Percentiles rank a stretch among this genome's conserved stretches.
phyloP scores from a whole-genome alignment of 768 basidiomycete genomes.

The Lactarius quietus region DNA sequence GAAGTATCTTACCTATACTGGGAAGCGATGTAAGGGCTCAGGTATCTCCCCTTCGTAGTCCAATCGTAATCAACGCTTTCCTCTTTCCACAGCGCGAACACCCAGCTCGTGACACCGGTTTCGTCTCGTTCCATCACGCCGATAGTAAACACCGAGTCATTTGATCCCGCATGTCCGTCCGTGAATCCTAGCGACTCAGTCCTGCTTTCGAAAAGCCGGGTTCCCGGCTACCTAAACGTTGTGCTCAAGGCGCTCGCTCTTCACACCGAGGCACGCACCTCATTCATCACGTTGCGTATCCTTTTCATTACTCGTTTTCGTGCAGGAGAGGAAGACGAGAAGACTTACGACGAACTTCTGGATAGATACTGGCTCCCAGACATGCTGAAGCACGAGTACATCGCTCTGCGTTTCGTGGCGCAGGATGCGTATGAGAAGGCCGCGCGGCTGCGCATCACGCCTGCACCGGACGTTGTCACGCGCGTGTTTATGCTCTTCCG shows the following conservation, averaged over 20 bases:
- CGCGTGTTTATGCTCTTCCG: conserved; percentile 50
- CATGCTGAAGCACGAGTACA: conserved; percentile 37
- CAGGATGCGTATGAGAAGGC: conserved; percentile 42
- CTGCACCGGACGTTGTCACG: conserved; percentile 42
- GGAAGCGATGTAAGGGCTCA: conserved; percentile 14
- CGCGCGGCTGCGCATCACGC: conserved; percentile 23
- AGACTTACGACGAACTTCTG: neutral
- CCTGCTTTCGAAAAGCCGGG: conserved; percentile 31
- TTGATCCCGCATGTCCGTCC: conserved; percentile 16
- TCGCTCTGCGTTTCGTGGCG: conserved; percentile 46
- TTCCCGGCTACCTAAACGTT: conserved; percentile 40
- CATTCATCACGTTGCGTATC: conserved; percentile 44
- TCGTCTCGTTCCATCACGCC: neutral
- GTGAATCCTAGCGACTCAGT: conserved; percentile 10
- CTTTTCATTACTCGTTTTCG: conserved; percentile 1
- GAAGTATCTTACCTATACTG: conserved; percentile 18
- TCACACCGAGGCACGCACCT: conserved; percentile 42
- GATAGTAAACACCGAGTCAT: conserved; percentile 1
- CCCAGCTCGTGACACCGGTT: neutral
- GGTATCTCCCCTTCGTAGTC: too few relatives aligned
- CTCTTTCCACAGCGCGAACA: neutral
- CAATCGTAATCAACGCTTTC: too few relatives aligned
- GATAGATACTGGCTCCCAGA: conserved; percentile 43
- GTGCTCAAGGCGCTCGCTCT: conserved; percentile 34
- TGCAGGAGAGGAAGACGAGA: neutral